Percentiles rank a stretch among this genome's conserved stretches.
Evolutionary conservation across 108 stramenopile genomes (phyloP).

Genomic region (Aurantiochytrium sp.): DNA sequence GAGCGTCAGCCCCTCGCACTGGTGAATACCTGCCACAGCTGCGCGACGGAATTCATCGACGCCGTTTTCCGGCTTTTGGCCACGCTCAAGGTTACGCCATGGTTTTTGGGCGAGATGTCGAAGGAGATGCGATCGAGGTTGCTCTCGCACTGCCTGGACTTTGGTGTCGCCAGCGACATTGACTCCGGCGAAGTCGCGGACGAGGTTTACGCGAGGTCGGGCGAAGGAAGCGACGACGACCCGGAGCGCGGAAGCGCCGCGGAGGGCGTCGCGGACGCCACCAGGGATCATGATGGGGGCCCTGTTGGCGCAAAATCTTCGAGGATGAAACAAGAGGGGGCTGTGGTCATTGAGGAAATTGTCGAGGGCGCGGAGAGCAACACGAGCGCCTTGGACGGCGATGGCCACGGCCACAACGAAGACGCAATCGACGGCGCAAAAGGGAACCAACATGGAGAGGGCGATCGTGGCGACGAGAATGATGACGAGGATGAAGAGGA

Average conservation of each 20-base stretch:
- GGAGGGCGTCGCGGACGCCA: no score
- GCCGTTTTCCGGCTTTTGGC: neutral
- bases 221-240: no score
- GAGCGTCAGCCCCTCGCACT: neutral
- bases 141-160: neutral
- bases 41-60: neutral
- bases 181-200: neutral
- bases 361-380: no score
- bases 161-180: neutral
- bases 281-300: no score
- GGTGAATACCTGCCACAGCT: neutral
- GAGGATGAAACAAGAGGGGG: no score
- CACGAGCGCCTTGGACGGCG: no score
- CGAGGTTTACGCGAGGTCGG: no score
- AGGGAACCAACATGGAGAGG: neutral
- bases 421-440: neutral
- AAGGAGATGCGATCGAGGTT: neutral
- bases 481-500: neutral
- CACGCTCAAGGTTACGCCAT: neutral
- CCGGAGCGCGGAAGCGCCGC: no score
- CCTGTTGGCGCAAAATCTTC: no score
- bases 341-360: no score
- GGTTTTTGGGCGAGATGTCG: neutral
- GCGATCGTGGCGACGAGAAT: neutral
- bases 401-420: no score